Base-by-base conservation (phyloP, 352 stramenopile genomes). In the Globisporangium apiculatum region DNA sequence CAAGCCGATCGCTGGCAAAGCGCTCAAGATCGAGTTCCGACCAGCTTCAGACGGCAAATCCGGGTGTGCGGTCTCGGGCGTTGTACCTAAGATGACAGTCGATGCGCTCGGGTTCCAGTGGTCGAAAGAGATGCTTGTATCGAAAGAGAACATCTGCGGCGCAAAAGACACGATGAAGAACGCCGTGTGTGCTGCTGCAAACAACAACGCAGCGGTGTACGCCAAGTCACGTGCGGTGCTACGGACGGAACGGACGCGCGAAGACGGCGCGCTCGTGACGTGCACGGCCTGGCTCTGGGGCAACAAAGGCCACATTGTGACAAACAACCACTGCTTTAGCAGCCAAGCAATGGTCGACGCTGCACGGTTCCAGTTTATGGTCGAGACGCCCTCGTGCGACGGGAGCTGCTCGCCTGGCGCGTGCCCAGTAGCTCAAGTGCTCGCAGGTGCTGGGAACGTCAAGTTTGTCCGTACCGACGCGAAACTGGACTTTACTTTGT, bases 121-220 rank as follows among this genome's bases (percentile, higher is more conserved):
- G 53, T 67, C 68, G n/a, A 72, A 68, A 42, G 62, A 66, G 41
- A 64, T 51, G 24, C 48, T 62, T 48, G 53, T 68, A 10, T 65
- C 49, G n/a, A 79, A 76, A 36, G 75, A 85, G 48, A 74, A 64
- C 7, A 75, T 85, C 53, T 85, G 75, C 35, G 75, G 72, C 14
- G 60, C 71, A 40, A 72, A 62, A 7, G 67, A 80, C 58, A 82
- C 72, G n/a, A 82, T 85, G 75, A 74, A 82, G 62, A 85, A 85
- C 57, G 62, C 67, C 17, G 70, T 72, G 61, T 83, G 72, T 37
- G 75, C 73, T 36, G 58, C 61, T 54, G 58, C 62, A 1, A 66
- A 62, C 10, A 63, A 37, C 37, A 60, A 66, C 5, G 50, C 69
- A 11, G 68, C 62, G 43, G 80, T 80, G 65, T 69, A 78, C 51